Evolutionary conservation across 2,329 filamentous ascomycete genomes (phyloP).

Genomic region (Colletotrichum sp.): DNA sequence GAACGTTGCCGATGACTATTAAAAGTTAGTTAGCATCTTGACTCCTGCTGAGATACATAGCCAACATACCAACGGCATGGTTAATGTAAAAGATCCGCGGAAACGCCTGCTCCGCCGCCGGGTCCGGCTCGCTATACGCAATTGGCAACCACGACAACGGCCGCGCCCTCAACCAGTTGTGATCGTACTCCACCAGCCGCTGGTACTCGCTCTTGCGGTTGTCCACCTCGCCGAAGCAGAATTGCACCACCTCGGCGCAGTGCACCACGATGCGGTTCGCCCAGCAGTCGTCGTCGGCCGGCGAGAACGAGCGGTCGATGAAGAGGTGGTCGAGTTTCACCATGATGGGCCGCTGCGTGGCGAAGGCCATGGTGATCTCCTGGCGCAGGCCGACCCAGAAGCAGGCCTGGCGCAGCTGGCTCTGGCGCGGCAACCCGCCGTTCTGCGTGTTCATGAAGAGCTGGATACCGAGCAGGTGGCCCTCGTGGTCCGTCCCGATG

Average conservation of each 20-base stretch:
- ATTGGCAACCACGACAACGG: constrained; percentile 60
- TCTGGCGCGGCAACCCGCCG: constrained; percentile 35
- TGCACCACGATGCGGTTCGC: constrained; percentile 66
- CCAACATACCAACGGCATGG: constrained; percentile 52
- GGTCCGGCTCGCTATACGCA: constrained; percentile 44
- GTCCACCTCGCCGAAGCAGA: constrained; percentile 57
- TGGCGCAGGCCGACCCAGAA: constrained; percentile 65
- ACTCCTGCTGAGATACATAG: background rate
- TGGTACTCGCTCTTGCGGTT: constrained; percentile 40
- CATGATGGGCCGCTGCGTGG: constrained; percentile 49
- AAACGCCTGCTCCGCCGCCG: constrained; percentile 47
- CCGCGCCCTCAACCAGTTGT: constrained; percentile 49
- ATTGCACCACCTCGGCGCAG: constrained; percentile 68
- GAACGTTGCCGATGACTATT: constrained; percentile 62
- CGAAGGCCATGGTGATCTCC: constrained; percentile 63
- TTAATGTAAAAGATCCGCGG: constrained; percentile 63
- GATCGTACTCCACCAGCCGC: constrained; percentile 48
- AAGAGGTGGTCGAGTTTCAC: constrained; percentile 55
- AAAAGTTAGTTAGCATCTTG: background rate
- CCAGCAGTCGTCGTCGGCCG: constrained; percentile 57
- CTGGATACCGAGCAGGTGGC: constrained; percentile 50
- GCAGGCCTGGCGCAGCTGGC: constrained; percentile 53
- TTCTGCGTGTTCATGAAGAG: constrained; percentile 47
- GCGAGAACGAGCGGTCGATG: constrained; percentile 53
- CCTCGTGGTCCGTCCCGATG: constrained; percentile 49